Conservation (phyloP, 176 grass and related monocot species). For the Carex kokanica region DNA sequence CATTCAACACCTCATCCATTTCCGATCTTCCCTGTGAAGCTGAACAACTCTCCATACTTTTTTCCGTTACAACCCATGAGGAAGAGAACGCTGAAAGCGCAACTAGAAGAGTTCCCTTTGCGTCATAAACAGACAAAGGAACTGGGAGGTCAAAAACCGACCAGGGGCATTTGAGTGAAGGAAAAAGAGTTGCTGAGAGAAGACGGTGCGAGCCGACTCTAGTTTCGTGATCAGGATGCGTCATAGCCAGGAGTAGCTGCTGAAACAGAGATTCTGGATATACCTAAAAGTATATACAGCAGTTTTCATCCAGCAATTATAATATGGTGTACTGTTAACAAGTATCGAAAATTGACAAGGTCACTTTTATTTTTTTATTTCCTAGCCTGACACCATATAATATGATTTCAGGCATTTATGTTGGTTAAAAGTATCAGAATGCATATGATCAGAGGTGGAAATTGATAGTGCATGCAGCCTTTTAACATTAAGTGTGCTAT, state of each 20-base stretch:
- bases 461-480: not conserved
- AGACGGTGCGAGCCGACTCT: slow-evolving; percentile 88
- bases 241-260: slow-evolving; percentile 85
- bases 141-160: slow-evolving; percentile 55
- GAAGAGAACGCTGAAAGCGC: slow-evolving; percentile 76
- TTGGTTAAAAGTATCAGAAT: not conserved
- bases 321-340: slow-evolving; percentile 14
- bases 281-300: slow-evolving; percentile 49
- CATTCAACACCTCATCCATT: slow-evolving; percentile 36
- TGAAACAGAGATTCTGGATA: slow-evolving; percentile 97
- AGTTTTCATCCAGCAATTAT: slow-evolving; percentile 22
- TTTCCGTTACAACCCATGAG: slow-evolving; percentile 27
- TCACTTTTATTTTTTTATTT: not conserved
- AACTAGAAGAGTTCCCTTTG: slow-evolving; percentile 47
- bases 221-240: slow-evolving; percentile 76
- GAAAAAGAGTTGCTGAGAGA: slow-evolving; percentile 61
- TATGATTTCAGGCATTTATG: not conserved
- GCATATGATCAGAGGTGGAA: not conserved
- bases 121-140: slow-evolving; percentile 46
- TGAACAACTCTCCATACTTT: slow-evolving; percentile 24
- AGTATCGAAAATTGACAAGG: not conserved
- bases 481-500: not conserved
- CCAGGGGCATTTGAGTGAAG: slow-evolving; percentile 63
- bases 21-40: slow-evolving; percentile 29
- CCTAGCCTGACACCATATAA: not conserved